A percentile compares a stretch with the other conserved stretches of the same genome.
Evolutionary conservation across 192 early-diverging fungal genomes (phyloP).

Genomic region (Backusella liffmaniae): DNA sequence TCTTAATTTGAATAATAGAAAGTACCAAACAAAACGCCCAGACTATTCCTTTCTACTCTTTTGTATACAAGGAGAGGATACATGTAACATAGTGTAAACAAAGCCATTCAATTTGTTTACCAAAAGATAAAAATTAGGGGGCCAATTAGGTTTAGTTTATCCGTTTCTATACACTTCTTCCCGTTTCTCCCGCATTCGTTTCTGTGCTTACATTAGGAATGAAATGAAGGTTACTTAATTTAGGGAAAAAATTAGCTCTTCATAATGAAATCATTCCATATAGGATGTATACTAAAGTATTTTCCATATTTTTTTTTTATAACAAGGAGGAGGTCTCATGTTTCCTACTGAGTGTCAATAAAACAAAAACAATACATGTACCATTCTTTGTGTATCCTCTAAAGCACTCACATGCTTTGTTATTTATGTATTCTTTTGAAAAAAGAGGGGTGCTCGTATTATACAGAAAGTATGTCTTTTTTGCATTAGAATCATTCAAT

Average conservation of each 20-base stretch:
- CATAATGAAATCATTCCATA: neutral
- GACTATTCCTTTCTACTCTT: neutral
- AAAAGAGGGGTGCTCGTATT: neutral
- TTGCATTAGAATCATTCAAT: no score
- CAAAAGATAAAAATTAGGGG: neutral
- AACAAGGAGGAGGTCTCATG: neutral
- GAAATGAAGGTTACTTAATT: neutral
- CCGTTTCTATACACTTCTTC: neutral
- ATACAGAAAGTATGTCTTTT: neutral
- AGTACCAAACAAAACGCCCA: neutral
- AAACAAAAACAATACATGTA: neutral
- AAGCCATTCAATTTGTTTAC: neutral
- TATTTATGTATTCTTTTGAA: neutral
- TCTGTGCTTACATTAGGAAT: neutral
- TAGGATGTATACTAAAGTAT: neutral
- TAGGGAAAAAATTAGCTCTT: neutral
- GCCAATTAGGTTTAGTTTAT: neutral
- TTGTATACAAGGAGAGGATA: neutral
- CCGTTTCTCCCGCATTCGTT: neutral
- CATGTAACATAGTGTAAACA: neutral
- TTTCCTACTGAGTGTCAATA: neutral
- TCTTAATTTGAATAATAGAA: neutral
- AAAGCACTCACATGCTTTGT: neutral
- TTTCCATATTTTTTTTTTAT: neutral
- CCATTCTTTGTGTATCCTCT: neutral